Percentiles rank a stretch among this genome's conserved stretches.
These are phyloP conservation scores for Schizophyllum amplum DNA, from an alignment of 1,284 basidiomycete genomes.

Conservation along the genomic window DNA sequence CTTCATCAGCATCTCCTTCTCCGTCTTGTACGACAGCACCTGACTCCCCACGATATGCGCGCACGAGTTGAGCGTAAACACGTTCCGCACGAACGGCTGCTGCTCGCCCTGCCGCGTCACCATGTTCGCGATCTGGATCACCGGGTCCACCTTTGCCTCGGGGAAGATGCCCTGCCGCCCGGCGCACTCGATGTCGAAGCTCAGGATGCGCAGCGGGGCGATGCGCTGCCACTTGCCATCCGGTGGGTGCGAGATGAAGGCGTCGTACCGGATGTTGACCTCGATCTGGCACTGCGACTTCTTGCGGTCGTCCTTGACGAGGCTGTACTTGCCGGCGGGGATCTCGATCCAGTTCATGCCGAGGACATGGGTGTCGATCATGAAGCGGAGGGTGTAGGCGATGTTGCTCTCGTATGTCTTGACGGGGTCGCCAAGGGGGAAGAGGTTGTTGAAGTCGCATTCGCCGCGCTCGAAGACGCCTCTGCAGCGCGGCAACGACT, in stretches of 20 bases:
- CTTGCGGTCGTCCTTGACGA: slow-evolving; percentile 49
- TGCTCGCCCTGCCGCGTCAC: slow-evolving; percentile 90
- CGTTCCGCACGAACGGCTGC: slow-evolving; percentile 88
- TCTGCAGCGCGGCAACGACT: slow-evolving; percentile 77
- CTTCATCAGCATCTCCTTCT: slow-evolving; percentile 60
- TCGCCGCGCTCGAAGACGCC: slow-evolving; percentile 85
- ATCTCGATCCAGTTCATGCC: slow-evolving; percentile 98
- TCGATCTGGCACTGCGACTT: slow-evolving; percentile 85
- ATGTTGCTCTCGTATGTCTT: slow-evolving; percentile 91
- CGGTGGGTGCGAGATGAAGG: slow-evolving; percentile 80
- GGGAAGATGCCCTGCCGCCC: slow-evolving; percentile 95
- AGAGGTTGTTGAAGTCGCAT: slow-evolving; percentile 65
- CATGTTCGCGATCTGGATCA: slow-evolving; percentile 98
- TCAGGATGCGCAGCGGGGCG: slow-evolving; percentile 85
- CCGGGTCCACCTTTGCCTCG: slow-evolving; percentile 80
- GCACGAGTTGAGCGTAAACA: slow-evolving; percentile 93
- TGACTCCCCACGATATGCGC: slow-evolving; percentile 92
- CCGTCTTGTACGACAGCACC: slow-evolving; percentile 79
- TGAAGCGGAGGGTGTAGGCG: slow-evolving; percentile 82
- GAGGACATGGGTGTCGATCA: slow-evolving; percentile 92
- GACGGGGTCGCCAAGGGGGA: slow-evolving; percentile 36
- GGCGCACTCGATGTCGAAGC: slow-evolving; percentile 97
- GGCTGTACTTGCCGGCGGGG: slow-evolving; percentile 69
- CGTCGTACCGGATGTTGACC: slow-evolving; percentile 61
- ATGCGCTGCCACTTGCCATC: slow-evolving; percentile 88